Evolutionary conservation across 169 alveolate genomes (phyloP), one percentile per base, ranked within the genome.

Genomic region (Plasmodium relictum): DNA sequence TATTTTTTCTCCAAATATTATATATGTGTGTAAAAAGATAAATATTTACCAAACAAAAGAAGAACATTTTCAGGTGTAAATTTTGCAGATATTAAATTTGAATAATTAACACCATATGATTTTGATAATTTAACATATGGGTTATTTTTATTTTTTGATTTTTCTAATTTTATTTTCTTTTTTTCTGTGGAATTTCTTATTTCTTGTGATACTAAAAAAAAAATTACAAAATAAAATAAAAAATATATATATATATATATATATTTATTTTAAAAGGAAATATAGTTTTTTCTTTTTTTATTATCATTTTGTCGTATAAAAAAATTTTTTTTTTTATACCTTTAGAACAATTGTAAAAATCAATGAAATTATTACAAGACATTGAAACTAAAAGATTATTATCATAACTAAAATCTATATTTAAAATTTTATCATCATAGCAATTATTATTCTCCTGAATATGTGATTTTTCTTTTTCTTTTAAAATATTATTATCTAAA

Each of bases 11-110:
- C 22, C 62, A 44, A 50, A 39, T 31, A 63, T 42, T 54, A 41
- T 54, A n/a, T 12, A 52, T 31, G 8, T 39, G 7, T 66, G 54
- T 66, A 74, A 41, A 45, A 20, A 74, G 20, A 59, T 24, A 59
- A 74, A 61, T 42, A 22, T 74, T 80, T 80, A 80, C 90, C 90
- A 56, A 80, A 61, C 26, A 80, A 61, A 20, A 80, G 83, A 59
- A 80, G 90, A 18, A 54, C 90, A 68, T 80, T 80, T 54, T 80
- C 90, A 0, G 90, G 90, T 18, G 90, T 80, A 80, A 80, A 80
- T 31, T 80, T 80, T 14, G 90, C 90, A 39, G 90, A 80, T 70
- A 80, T 80, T 68, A 80, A 66, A 22, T 80, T 80, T 26, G 90
- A 80, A 48, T 80, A 50, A 7, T 80, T 52, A 41, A 80, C 90